Evolutionary conservation across 2,329 filamentous ascomycete genomes (phyloP).

Genomic region (Colletotrichum plurivorum): DNA sequence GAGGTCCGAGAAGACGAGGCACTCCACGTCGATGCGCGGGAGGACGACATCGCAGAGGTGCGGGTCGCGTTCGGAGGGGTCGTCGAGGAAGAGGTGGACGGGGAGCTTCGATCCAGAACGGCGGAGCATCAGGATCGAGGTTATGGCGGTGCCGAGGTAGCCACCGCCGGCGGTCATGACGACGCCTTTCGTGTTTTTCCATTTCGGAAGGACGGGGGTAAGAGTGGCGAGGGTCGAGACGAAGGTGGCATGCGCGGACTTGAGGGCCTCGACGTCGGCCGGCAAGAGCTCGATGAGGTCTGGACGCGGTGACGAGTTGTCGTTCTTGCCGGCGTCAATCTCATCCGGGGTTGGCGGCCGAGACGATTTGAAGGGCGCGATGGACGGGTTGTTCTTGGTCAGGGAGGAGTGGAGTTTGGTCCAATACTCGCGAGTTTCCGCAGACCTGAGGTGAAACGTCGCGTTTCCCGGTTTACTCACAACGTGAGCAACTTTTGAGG

Average conservation of each 20-base stretch:
- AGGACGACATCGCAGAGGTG: conserved; percentile 49
- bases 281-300: conserved; percentile 31
- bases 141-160: conserved; percentile 64
- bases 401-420: conserved; percentile 27
- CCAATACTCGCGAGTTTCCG: conserved; percentile 34
- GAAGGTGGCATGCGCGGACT: conserved; percentile 46
- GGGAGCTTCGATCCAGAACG: conserved; percentile 64
- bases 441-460: conserved; percentile 32
- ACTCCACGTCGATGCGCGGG: conserved; percentile 48
- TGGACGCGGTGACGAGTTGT: conserved; percentile 32
- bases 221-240: conserved; percentile 48
- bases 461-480: conserved; percentile 2
- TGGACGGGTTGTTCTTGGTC: conserved; percentile 12
- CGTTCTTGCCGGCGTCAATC: conserved; percentile 29
- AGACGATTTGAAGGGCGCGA: conserved; percentile 22
- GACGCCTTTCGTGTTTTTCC: conserved; percentile 56
- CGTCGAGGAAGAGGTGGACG: conserved; percentile 56
- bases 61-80: conserved; percentile 48
- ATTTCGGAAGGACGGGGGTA: conserved; percentile 51
- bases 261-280: conserved; percentile 22
- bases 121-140: conserved; percentile 66
- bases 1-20: conserved; percentile 50
- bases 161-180: conserved; percentile 64
- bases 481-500: no score
- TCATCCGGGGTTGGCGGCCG: conserved; percentile 21